phyloP scores from a whole-genome alignment of 2,329 filamentous ascomycete genomes.

The Colletotrichum theobromicola region DNA sequence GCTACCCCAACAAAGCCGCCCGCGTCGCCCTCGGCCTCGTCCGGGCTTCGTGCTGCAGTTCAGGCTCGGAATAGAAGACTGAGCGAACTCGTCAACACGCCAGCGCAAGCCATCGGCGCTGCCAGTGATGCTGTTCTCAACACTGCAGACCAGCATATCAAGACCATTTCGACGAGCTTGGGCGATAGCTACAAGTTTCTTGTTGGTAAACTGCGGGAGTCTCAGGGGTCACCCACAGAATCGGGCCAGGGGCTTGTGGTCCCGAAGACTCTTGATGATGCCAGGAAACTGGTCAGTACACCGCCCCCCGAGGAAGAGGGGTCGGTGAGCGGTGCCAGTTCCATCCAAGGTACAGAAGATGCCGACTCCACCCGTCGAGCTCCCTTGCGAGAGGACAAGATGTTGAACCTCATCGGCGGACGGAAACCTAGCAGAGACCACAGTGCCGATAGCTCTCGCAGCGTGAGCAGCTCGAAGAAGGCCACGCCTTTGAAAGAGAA shows the following conservation, averaged over 20 bases:
- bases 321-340: conserved; percentile 63
- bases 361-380: conserved; percentile 33
- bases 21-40: conserved; percentile 37
- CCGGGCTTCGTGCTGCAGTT: conserved; percentile 48
- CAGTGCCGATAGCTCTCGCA: conserved; percentile 76
- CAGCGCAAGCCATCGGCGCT: conserved; percentile 79
- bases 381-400: conserved; percentile 60
- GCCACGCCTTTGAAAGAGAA: conserved; percentile 54
- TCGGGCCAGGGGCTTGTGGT: conserved; percentile 60
- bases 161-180: conserved; percentile 88
- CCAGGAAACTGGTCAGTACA: conserved; percentile 83
- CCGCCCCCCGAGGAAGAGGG: conserved; percentile 67
- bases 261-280: conserved; percentile 92
- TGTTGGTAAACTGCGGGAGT: conserved; percentile 84
- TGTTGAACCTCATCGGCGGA: conserved; percentile 75
- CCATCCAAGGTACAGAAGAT: conserved; percentile 49
- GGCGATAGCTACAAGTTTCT: conserved; percentile 95
- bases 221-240: conserved; percentile 50
- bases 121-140: conserved; percentile 85
- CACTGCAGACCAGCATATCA: conserved; percentile 89
- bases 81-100: conserved; percentile 85
- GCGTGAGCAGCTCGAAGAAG: conserved; percentile 65
- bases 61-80: conserved; percentile 74
- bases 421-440: conserved; percentile 68
- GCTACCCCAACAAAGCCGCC: conserved; percentile 39